Percentiles rank a stretch among this genome's conserved stretches.
Conservation (phyloP, 345 rosid genomes). For the Brassica incana region DNA sequence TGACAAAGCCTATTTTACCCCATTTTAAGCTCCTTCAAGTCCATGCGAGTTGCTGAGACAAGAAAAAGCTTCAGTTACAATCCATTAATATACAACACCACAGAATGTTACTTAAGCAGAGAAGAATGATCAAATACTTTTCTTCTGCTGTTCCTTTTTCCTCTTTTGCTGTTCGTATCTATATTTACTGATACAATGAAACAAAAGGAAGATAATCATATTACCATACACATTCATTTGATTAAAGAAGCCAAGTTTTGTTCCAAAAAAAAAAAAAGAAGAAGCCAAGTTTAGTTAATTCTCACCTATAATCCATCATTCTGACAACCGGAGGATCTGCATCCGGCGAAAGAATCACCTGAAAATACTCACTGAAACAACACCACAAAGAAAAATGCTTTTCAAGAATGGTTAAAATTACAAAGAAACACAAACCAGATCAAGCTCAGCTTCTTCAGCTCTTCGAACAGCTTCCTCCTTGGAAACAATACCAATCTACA, state of each 20-base stretch:
- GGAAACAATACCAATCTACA: conserved; percentile 62
- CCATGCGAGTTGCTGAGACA: conserved; percentile 72
- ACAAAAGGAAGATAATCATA: conserved; percentile 6
- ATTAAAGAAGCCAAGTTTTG: not conserved
- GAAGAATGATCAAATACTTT: conserved; percentile 57
- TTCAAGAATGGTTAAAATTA: not conserved
- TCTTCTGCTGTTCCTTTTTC: conserved; percentile 85
- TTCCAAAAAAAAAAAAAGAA: not conserved
- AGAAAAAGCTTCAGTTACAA: conserved; percentile 41
- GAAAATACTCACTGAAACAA: conserved; percentile 26
- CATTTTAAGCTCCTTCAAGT: conserved; percentile 88
- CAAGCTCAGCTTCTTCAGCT: conserved; percentile 86
- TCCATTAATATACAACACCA: conserved; percentile 14
- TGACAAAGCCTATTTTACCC: conserved; percentile 55
- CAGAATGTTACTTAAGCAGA: not conserved
- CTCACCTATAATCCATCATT: conserved; percentile 89
- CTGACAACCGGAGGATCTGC: conserved; percentile 90
- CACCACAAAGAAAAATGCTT: not conserved
- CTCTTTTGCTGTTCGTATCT: conserved; percentile 82
- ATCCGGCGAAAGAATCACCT: conserved; percentile 91
- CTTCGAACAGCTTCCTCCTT: conserved; percentile 68
- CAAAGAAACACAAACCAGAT: conserved; percentile 58
- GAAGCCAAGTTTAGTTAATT: not conserved
- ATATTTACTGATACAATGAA: conserved; percentile 60
- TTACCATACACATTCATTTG: not conserved